A percentile compares a stretch with the other conserved stretches of the same genome.
Evolutionary conservation across 2,329 filamentous ascomycete species (phyloP).

Genomic region (Venturia effusa): DNA sequence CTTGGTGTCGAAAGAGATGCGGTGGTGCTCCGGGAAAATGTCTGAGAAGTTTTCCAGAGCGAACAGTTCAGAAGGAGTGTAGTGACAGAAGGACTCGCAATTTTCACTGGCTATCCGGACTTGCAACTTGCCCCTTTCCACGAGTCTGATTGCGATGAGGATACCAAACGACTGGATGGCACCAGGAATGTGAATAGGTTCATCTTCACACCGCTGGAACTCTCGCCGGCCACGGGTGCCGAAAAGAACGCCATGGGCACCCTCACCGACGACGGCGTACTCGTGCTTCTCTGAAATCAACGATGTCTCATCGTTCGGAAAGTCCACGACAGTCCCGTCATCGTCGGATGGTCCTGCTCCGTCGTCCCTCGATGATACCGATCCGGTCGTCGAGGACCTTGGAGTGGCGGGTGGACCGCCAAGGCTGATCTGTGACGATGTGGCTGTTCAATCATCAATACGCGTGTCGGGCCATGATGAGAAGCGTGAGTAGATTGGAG

Average conservation of each 20-base stretch:
- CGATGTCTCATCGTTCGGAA: neutral
- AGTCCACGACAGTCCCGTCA: neutral
- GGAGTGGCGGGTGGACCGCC: neutral
- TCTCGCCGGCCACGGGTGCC: neutral
- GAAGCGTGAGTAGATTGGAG: neutral
- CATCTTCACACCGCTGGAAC: slow-evolving; percentile 66
- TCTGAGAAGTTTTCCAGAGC: slow-evolving; percentile 63
- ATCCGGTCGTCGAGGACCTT: neutral
- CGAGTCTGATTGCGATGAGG: slow-evolving; percentile 62
- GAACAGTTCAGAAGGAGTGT: slow-evolving; percentile 66
- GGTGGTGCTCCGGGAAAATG: slow-evolving; percentile 68
- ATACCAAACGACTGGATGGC: slow-evolving; percentile 72
- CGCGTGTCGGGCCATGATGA: neutral
- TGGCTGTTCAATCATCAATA: neutral
- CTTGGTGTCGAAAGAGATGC: slow-evolving; percentile 71
- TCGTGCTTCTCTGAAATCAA: neutral
- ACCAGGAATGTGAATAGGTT: slow-evolving; percentile 80
- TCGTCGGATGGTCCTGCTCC: neutral
- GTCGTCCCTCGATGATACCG: neutral
- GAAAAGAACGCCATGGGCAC: neutral
- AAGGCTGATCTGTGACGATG: neutral
- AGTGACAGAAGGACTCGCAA: slow-evolving; percentile 61
- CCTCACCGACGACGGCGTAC: neutral
- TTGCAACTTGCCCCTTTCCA: slow-evolving; percentile 53
- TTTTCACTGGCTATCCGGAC: slow-evolving; percentile 77